These are phyloP conservation scores for Apiospora arundinis DNA, from an alignment of 2,329 filamentous ascomycete genomes.

Conservation along the genomic window DNA sequence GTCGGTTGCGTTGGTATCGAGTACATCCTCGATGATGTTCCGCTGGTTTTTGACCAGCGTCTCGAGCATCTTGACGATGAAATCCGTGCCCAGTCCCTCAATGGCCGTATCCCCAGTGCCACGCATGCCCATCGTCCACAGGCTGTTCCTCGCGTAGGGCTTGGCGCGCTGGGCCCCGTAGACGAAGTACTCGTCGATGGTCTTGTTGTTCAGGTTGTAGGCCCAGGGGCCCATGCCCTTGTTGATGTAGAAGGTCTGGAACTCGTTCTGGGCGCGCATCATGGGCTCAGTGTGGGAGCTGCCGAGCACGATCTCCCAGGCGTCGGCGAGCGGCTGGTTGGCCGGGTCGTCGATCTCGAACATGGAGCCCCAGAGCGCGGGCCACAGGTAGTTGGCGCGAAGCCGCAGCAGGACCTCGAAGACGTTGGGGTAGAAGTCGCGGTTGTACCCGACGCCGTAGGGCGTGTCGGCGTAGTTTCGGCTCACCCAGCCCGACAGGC, in stretches of 20 bases:
- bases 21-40: slow-evolving; percentile 61
- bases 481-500: slow-evolving; percentile 69
- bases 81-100: slow-evolving; percentile 57
- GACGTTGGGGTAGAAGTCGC: slow-evolving; percentile 71
- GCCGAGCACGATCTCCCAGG: slow-evolving; percentile 76
- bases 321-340: slow-evolving; percentile 73
- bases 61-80: slow-evolving; percentile 65
- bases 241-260: slow-evolving; percentile 53
- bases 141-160: slow-evolving; percentile 66
- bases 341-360: slow-evolving; percentile 74
- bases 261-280: slow-evolving; percentile 66
- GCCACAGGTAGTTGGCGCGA: slow-evolving; percentile 79
- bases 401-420: slow-evolving; percentile 75
- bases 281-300: slow-evolving; percentile 78
- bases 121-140: slow-evolving; percentile 75
- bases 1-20: slow-evolving; percentile 56
- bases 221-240: slow-evolving; percentile 64
- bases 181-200: slow-evolving; percentile 71
- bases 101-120: slow-evolving; percentile 71
- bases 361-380: slow-evolving; percentile 73
- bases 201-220: slow-evolving; percentile 72
- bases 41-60: slow-evolving; percentile 66
- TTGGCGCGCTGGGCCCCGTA: slow-evolving; percentile 70
- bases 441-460: slow-evolving; percentile 57
- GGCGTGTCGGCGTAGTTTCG: slow-evolving; percentile 49